A percentile compares a stretch with the other conserved stretches of the same genome.
Evolutionary conservation across 352 stramenopile genomes (phyloP).

Genomic region (Phytophthora kernoviae): DNA sequence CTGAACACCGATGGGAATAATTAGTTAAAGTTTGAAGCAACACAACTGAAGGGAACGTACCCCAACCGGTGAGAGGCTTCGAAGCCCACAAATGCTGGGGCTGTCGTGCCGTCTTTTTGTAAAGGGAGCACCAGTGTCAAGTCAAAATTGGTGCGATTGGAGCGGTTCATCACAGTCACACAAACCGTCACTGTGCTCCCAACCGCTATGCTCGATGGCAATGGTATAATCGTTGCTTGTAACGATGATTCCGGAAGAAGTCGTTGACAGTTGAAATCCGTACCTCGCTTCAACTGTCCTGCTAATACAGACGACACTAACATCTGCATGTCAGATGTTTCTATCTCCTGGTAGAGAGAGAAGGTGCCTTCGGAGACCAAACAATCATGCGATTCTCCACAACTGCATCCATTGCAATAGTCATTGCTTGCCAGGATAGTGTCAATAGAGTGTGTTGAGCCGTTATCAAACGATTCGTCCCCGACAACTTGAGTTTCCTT

Average conservation of each 20-base stretch:
- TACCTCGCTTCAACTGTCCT: constrained; percentile 8
- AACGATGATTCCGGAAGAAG: constrained; percentile 51
- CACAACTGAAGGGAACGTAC: constrained; percentile 35
- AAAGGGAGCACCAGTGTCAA: constrained; percentile 62
- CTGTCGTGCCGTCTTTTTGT: constrained; percentile 1
- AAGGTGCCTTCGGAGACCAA: constrained; percentile 50
- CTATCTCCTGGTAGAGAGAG: constrained; percentile 17
- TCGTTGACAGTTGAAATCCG: constrained; percentile 34
- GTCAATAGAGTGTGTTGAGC: constrained; percentile 63
- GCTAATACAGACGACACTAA: constrained; percentile 23
- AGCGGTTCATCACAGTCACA: constrained; percentile 62
- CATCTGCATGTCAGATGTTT: constrained; percentile 10
- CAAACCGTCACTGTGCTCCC: constrained; percentile 36
- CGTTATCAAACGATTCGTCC: constrained; percentile 1
- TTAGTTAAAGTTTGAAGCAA: constrained; percentile 8
- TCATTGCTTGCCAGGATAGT: constrained; percentile 56
- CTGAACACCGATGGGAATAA: constrained; percentile 25
- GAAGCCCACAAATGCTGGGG: constrained; percentile 49
- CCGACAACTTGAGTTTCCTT: constrained; percentile 20
- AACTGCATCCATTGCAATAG: constrained; percentile 39
- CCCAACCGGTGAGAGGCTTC: constrained; percentile 72
- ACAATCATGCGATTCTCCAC: constrained; percentile 73
- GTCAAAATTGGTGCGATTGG: constrained; percentile 52
- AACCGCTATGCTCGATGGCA: constrained; percentile 23
- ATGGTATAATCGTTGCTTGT: constrained; percentile 43